Percentiles rank a stretch among this genome's conserved stretches.
phyloP scores from a whole-genome alignment of 345 rosid genomes.

The Hibiscus trionum region DNA sequence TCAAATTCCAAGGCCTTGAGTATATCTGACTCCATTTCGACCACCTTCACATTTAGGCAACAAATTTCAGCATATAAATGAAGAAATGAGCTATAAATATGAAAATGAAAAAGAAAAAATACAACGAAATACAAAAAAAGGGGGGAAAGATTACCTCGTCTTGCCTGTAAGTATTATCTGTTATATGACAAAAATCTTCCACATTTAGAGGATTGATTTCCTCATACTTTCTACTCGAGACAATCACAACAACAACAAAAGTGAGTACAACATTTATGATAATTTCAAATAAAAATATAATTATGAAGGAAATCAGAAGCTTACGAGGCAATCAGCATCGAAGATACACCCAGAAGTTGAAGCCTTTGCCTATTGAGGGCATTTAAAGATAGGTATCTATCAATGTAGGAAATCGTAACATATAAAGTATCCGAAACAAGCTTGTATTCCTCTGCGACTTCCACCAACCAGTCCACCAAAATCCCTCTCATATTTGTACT shows the following conservation, averaged over 20 bases:
- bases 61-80: background rate
- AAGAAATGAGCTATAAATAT: background rate
- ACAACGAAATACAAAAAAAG: background rate
- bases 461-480: slow-evolving; percentile 84
- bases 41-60: slow-evolving; percentile 30
- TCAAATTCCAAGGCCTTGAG: slow-evolving; percentile 55
- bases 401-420: slow-evolving; percentile 46
- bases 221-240: slow-evolving; percentile 55
- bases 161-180: slow-evolving; percentile 60
- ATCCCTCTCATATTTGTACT: slow-evolving; percentile 61
- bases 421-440: slow-evolving; percentile 56
- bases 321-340: slow-evolving; percentile 92
- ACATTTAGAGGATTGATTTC: slow-evolving; percentile 62
- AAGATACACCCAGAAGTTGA: slow-evolving; percentile 70
- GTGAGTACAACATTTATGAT: background rate
- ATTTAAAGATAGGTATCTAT: slow-evolving; percentile 51
- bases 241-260: slow-evolving; percentile 3
- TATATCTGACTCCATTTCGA: slow-evolving; percentile 71
- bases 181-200: slow-evolving; percentile 64
- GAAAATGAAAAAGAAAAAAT: background rate
- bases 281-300: background rate
- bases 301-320: slow-evolving; percentile 5
- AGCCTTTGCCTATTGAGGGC: slow-evolving; percentile 47
- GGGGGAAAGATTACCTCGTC: slow-evolving; percentile 28
- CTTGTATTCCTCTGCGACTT: slow-evolving; percentile 71